Evolutionary conservation across 2,329 filamentous ascomycete species (phyloP), one percentile per base, ranked within the genome.

Genomic region (Fusarium gaditjirri): DNA sequence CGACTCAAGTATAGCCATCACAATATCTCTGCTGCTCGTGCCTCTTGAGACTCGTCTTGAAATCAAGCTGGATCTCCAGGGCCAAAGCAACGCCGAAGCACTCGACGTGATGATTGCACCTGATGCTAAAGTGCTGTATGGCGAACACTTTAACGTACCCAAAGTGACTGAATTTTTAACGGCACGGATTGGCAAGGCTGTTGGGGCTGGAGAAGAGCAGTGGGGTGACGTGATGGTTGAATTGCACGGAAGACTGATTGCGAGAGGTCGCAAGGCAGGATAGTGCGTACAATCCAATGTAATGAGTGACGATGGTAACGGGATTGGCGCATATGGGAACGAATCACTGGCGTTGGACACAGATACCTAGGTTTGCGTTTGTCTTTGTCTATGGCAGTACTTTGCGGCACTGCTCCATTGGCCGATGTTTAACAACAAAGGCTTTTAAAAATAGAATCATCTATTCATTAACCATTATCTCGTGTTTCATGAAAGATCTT

Each of bases 161-260:
- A 94, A 93, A 81, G 91, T 96, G 84, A 84, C 83, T n/a, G 92
- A 94, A 61, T 94, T 93, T 73, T 78, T 96, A 70, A 80, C 83
- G 17, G 86, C 86, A 39, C 79, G 78, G 85, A 87, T 78, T 82
- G 91, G 76, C 81, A 84, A 50, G 73, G 76, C n/a, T 80, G 68
- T 79, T 62, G 70, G 79, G 71, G 66, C 78, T 62, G 73, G 80
- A 74, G 73, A 79, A 47, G 82, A 83, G 66, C 77, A 78, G 19
- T 92, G 90, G 90, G 86, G 85, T 61, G 84, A 86, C 70, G 85
- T 86, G 17, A 76, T 91, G 21, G 81, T 86, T 23, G 89, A 91
- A 76, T 78, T 92, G 44, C 85, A 87, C 42, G 84, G 84, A 65
- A 86, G 84, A 76, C 79, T 92, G 49, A 79, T 90, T 74, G 87